phyloP scores from a whole-genome alignment of 768 basidiomycete genomes.

The Boletus rubropictus region DNA sequence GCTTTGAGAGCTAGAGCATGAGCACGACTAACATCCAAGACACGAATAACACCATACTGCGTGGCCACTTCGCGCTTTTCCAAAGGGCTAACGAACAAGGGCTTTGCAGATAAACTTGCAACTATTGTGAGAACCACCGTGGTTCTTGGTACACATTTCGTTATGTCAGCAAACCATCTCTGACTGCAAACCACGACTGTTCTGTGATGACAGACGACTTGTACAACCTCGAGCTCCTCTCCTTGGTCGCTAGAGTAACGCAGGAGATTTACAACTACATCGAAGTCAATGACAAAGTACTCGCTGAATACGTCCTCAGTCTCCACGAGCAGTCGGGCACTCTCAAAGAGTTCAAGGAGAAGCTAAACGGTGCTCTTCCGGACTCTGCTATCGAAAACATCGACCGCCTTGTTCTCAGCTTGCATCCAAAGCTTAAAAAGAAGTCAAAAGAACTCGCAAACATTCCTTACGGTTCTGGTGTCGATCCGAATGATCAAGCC shows the following conservation, averaged over 20 bases:
- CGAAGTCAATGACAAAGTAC: slow-evolving; percentile 80
- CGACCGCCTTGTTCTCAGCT: slow-evolving; percentile 87
- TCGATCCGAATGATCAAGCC: slow-evolving; percentile 26
- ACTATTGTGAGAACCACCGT: slow-evolving; percentile 78
- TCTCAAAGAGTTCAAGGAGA: slow-evolving; percentile 72
- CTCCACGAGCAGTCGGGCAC: slow-evolving; percentile 82
- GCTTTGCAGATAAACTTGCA: slow-evolving; percentile 80
- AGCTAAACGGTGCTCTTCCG: slow-evolving; percentile 76
- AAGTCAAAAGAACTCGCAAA: slow-evolving; percentile 36
- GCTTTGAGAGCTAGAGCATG: slow-evolving; percentile 44
- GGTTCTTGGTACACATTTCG: slow-evolving; percentile 44
- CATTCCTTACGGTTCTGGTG: slow-evolving; percentile 32
- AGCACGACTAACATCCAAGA: not conserved
- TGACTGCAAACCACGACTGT: slow-evolving; percentile 5
- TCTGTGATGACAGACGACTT: slow-evolving; percentile 70
- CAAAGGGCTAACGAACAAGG: slow-evolving; percentile 75
- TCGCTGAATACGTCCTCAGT: slow-evolving; percentile 91
- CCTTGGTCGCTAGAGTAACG: slow-evolving; percentile 84
- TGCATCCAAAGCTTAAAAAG: slow-evolving; percentile 96
- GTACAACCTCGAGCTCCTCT: slow-evolving; percentile 89
- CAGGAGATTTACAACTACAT: slow-evolving; percentile 90
- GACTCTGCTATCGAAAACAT: slow-evolving; percentile 89
- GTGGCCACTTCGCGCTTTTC: slow-evolving; percentile 80
- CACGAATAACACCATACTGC: slow-evolving; percentile 40
- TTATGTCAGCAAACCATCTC: slow-evolving; percentile 20